A percentile compares a stretch with the other conserved stretches of the same genome.
Conservation (phyloP, 257 asterid species). For the Scutellaria galericulata region DNA sequence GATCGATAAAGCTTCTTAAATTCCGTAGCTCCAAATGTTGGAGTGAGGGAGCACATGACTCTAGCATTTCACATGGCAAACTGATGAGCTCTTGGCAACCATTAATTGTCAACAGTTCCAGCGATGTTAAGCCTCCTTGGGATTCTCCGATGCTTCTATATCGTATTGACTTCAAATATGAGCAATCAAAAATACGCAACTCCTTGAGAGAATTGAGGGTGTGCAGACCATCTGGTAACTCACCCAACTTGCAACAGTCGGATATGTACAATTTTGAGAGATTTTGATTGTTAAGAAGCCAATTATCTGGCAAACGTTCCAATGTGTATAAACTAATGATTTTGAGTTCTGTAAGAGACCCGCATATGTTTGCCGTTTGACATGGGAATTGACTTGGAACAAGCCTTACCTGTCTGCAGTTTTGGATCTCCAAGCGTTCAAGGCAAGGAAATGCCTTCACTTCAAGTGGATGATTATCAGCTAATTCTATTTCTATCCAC, state of each 20-base stretch:
- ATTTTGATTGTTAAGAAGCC: background rate
- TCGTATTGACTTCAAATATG: background rate
- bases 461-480: background rate
- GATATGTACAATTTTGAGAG: background rate
- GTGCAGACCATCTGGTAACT: background rate
- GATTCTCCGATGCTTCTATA: background rate
- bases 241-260: background rate
- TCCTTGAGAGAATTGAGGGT: background rate
- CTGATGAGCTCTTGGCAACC: background rate
- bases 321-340: too few species aligned
- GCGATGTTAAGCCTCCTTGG: background rate
- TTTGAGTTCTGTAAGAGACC: background rate
- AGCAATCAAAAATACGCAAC: too few species aligned
- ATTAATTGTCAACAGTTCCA: background rate
- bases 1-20: background rate
- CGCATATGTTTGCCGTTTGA: background rate
- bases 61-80: background rate
- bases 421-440: background rate
- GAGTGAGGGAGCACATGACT: background rate
- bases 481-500: background rate
- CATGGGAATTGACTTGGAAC: slow-evolving; percentile 3
- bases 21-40: background rate
- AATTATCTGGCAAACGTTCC: too few species aligned
- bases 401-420: background rate
- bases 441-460: slow-evolving; percentile 3